Conservation (phyloP, 169 alveolate genomes). For the Condylostoma magnum region DNA sequence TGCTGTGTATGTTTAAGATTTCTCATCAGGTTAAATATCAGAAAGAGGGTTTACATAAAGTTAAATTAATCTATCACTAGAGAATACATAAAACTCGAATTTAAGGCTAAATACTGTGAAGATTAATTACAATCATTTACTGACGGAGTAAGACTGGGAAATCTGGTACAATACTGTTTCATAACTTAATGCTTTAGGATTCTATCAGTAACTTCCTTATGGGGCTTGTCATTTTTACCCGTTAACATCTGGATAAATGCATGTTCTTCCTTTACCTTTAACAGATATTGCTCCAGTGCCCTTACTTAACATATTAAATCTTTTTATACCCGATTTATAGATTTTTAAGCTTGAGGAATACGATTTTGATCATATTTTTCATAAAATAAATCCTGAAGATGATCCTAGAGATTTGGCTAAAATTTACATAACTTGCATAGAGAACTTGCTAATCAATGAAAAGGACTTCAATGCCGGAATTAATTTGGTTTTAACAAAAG, state of each 20-base stretch:
- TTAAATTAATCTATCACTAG: not conserved
- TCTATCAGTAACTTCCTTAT: conserved; percentile 8
- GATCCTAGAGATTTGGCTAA: not conserved
- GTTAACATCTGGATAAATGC: not conserved
- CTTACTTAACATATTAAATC: not conserved
- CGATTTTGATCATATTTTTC: conserved; percentile 16
- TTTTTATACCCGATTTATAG: not conserved
- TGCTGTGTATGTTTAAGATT: not conserved
- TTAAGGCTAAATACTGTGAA: conserved; percentile 16
- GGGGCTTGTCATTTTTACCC: not conserved
- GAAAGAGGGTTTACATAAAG: not conserved
- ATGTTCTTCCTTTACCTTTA: not conserved
- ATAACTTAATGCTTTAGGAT: conserved; percentile 4
- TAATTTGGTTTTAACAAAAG: not conserved
- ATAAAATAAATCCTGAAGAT: no score
- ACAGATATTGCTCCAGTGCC: not conserved
- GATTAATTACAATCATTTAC: not conserved
- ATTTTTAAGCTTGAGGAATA: not conserved
- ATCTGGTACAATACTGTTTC: not conserved
- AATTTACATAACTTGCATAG: not conserved
- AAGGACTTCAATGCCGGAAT: not conserved
- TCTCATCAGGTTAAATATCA: not conserved
- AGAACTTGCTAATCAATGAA: not conserved
- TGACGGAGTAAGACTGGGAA: conserved; percentile 18
- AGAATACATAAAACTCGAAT: not conserved